Evolutionary conservation across 257 asterid genomes (phyloP).

Genomic region (Plantago major): DNA sequence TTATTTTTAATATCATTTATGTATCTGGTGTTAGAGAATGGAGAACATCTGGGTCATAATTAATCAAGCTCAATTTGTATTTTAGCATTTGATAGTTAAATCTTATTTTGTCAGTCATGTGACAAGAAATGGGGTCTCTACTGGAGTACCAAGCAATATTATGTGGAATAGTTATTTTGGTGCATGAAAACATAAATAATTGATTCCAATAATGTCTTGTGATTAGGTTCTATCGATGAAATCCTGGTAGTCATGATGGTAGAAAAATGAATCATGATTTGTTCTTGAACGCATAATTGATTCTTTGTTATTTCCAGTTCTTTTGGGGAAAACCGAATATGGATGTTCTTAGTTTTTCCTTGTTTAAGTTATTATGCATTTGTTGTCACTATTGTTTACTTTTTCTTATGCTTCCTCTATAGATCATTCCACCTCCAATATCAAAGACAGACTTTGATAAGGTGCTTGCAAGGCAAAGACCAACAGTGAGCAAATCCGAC

Average conservation of each 20-base stretch:
- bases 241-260: background rate
- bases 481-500: constrained; percentile 42
- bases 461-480: constrained; percentile 34
- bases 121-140: background rate
- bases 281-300: background rate
- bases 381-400: no score
- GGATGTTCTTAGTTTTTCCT: no score
- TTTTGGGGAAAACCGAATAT: constrained; percentile 5
- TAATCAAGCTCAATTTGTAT: no score
- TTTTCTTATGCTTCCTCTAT: background rate
- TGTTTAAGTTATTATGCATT: no score
- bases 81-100: no score
- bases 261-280: background rate
- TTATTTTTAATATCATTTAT: no score
- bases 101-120: no score
- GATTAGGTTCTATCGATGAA: background rate
- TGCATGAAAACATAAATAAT: no score
- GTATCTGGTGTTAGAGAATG: background rate
- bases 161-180: constrained; percentile 24
- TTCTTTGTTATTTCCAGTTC: no score
- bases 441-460: constrained; percentile 33
- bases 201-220: background rate
- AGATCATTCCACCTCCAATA: constrained; percentile 40
- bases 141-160: constrained; percentile 24
- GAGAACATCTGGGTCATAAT: no score